Percentiles rank a stretch among this genome's conserved stretches.
These are phyloP conservation scores for Porogramme epimiltina DNA, from an alignment of 1,284 basidiomycete species.

Conservation along the genomic window DNA sequence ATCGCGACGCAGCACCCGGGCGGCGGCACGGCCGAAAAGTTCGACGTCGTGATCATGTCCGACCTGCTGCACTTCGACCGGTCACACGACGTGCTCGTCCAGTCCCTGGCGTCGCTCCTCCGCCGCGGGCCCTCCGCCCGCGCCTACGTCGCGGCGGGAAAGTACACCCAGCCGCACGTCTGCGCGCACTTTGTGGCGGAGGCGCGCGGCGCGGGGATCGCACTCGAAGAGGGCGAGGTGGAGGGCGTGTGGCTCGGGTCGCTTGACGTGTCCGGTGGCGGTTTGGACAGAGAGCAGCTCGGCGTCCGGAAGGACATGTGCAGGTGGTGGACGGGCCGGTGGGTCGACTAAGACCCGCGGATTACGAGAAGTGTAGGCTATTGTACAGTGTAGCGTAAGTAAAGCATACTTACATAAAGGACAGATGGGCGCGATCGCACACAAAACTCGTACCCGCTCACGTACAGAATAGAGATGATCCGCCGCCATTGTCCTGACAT, in stretches of 20 bases:
- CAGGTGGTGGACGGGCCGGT: constrained; percentile 59
- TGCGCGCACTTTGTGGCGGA: constrained; percentile 56
- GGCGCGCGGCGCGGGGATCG: constrained; percentile 44
- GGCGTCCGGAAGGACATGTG: constrained; percentile 56
- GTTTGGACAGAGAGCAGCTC: constrained; percentile 50
- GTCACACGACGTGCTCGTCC: constrained; percentile 60
- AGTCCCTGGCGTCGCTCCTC: constrained; percentile 51
- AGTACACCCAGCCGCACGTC: constrained; percentile 56
- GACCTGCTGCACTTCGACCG: constrained; percentile 69
- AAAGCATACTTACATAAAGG: no score
- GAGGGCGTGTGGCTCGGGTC: constrained; percentile 50
- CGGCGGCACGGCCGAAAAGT: constrained; percentile 34
- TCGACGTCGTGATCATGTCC: constrained; percentile 64
- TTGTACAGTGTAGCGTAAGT: neutral
- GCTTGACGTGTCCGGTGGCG: constrained; percentile 41
- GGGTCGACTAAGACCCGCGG: constrained; percentile 29
- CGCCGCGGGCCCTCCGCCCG: constrained; percentile 41
- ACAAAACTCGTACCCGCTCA: no score
- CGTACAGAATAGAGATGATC: no score
- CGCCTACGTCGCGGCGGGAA: constrained; percentile 64
- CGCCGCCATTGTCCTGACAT: no score
- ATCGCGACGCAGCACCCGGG: neutral
- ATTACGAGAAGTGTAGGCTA: neutral
- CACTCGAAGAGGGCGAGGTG: constrained; percentile 45
- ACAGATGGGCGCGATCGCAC: no score